phyloP scores from a whole-genome alignment of 2,329 filamentous ascomycete genomes.

The Stagonosporopsis rhizophila region DNA sequence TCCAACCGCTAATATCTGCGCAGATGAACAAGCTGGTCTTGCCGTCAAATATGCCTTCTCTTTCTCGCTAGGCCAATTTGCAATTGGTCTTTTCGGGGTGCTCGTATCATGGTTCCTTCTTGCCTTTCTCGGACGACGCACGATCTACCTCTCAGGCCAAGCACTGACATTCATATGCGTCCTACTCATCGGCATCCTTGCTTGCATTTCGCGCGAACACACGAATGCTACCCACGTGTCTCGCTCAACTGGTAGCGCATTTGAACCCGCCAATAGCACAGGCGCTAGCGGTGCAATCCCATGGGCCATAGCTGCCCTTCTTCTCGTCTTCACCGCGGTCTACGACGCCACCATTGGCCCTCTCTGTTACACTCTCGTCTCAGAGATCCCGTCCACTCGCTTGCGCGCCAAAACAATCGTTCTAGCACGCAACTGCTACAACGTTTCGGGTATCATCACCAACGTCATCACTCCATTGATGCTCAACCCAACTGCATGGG shows the following conservation, averaged over 20 bases:
- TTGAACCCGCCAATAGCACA: neutral
- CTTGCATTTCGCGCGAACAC: conserved; percentile 7
- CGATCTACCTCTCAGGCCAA: conserved; percentile 73
- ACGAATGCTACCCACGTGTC: neutral
- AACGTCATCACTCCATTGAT: conserved; percentile 76
- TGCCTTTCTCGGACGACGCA: conserved; percentile 75
- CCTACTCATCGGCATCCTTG: conserved; percentile 78
- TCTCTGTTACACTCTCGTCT: conserved; percentile 72
- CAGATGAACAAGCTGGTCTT: conserved; percentile 28
- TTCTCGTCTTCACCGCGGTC: conserved; percentile 20
- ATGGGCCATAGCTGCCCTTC: conserved; percentile 18
- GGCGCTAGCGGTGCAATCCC: neutral
- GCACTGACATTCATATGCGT: conserved; percentile 67
- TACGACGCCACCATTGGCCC: conserved; percentile 28
- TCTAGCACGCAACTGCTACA: conserved; percentile 75
- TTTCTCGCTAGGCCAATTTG: conserved; percentile 63
- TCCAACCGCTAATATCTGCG: neutral
- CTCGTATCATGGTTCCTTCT: conserved; percentile 80
- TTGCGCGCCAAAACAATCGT: conserved; percentile 89
- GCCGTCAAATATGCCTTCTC: conserved; percentile 66
- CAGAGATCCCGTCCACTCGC: conserved; percentile 79
- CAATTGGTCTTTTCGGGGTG: conserved; percentile 56
- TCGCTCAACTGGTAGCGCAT: neutral
- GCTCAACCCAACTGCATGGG: conserved; percentile 64
- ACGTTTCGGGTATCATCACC: conserved; percentile 78